Evolutionary conservation across 2,329 filamentous ascomycete species (phyloP), one percentile per base, ranked within the genome.

Genomic region (Knoxdaviesia proteae): DNA sequence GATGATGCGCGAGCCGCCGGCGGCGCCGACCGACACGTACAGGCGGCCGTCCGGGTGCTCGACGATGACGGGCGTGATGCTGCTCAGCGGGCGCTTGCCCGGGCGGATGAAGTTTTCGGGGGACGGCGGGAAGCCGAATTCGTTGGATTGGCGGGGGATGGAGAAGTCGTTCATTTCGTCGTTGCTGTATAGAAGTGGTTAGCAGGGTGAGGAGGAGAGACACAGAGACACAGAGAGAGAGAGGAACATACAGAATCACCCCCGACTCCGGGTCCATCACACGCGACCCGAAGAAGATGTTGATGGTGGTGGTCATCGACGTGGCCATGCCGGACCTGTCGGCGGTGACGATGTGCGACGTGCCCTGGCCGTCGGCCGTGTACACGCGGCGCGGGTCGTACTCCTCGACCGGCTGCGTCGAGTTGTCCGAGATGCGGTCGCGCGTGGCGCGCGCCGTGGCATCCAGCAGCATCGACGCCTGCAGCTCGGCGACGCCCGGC

Each of bases 251-350:
- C 60, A 92, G 73, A 44, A 92, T 83, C 45, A 94, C 69, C 11
- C 87, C 87, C 0, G 84, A 87, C 50, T 79, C 70, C 0, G 84
- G 83, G 1, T 88, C 80, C 59, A 93, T 74, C 48, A 93, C 58
- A 20, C 75, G 68, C 32, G 77, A 79, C 39, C 88, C 88, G 51
- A 93, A 96, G 3, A 90, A 67, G 5, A 90, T 66, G 58, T 94
- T 94, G 44, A 94, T 65, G 0, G 88, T 94, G 1, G 84, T 90
- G 0, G 87, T 94, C 8, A 86, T 67, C 1, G 81, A 80, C 34
- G 92, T 70, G 2, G 84, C 76, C 56, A 94, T 65, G 6, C 87
- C 87, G 0, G 69, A 67, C 6, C 59, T 58, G 56, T 94, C 88
- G 0, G 78, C 75, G 0, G 81, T 66, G 1, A 82, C 74, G 6